Evolutionary conservation across 2,329 filamentous ascomycete genomes (phyloP), one percentile per base, ranked within the genome.

Genomic region (Corinectria fuckeliana): DNA sequence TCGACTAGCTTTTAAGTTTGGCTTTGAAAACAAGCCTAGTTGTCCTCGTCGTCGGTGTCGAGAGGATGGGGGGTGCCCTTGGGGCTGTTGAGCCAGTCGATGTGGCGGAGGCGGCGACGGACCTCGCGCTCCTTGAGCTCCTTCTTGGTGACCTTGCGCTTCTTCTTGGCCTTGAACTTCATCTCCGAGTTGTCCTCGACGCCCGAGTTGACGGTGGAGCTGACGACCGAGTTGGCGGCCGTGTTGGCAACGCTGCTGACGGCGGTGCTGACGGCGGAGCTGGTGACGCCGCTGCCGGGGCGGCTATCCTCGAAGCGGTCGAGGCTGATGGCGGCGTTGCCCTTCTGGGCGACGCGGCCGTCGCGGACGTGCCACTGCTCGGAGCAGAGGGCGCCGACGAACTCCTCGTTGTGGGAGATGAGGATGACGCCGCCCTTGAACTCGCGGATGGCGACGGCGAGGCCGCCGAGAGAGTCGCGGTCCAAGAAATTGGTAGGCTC

Each of bases 401-500:
- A 99, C 77, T 99, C 95, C 75, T 98, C 93, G 85, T 99, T 98
- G 81, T 99, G 95, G 62, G 93, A 97, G 78, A 99, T 99, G 89
- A 99, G 96, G 65, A 99, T 93, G 2, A 99, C 95, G 77, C 95
- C 95, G 68, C 95, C 95, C 82, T 93, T 96, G 87, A 96, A 99
- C 74, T 98, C 95, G 69, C 93, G 92, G 72, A 99, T 98, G 67
- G 95, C 95, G 38, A 97, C 93, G n/a, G 95, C 93, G 55, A 99
- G 86, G 77, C 94, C 95, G 73, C 95, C 96, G 16, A 99, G 89
- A 14, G 93, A 97, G 80, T 99, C 95, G 70, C 95, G 93, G 75
- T 99, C 95, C 82, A 99, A 88, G 86, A 97, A 99, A 82, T 99
- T 99, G 76, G 95, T 98, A 58, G 95, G 95, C 80, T 99, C 94